Percentiles rank a stretch among this genome's conserved stretches.
phyloP scores from a whole-genome alignment of 1,284 basidiomycete species.

The Cutaneotrichosporon cyanovorans region DNA sequence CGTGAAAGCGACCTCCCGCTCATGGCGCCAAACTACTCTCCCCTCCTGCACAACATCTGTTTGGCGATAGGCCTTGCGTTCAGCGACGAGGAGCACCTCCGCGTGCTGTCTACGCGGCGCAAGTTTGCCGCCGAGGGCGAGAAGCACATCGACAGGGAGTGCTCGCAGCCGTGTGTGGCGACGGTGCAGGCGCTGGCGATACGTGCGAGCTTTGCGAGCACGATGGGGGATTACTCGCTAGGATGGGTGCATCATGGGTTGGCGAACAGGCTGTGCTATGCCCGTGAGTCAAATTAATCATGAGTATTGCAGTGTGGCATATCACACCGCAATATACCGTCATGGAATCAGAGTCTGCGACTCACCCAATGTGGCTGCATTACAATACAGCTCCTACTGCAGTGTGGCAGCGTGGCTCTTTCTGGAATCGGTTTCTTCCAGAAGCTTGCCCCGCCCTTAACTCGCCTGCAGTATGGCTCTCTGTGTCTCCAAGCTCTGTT shows the following conservation, averaged over 20 bases:
- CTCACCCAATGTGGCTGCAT: too few species aligned
- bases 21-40: conserved; percentile 56
- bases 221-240: conserved; percentile 30
- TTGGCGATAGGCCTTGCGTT: conserved; percentile 56
- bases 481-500: too few species aligned
- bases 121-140: conserved; percentile 54
- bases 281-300: conserved; percentile 16
- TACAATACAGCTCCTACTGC: too few species aligned
- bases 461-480: too few species aligned
- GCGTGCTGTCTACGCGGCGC: conserved; percentile 49
- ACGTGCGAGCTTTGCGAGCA: conserved; percentile 56
- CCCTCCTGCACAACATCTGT: conserved; percentile 62
- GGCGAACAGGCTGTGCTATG: conserved; percentile 18
- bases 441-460: too few species aligned
- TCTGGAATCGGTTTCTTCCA: not conserved
- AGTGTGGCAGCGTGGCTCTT: not conserved
- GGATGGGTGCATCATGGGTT: conserved; percentile 27
- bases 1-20: conserved; percentile 34
- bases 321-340: too few species aligned
- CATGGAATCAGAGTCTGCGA: too few species aligned
- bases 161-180: conserved; percentile 54
- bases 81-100: conserved; percentile 52
- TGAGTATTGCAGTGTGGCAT: not conserved
- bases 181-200: conserved; percentile 55
- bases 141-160: conserved; percentile 54